phyloP scores from a whole-genome alignment of 257 asterid genomes.

The Salvia rosmarinus region DNA sequence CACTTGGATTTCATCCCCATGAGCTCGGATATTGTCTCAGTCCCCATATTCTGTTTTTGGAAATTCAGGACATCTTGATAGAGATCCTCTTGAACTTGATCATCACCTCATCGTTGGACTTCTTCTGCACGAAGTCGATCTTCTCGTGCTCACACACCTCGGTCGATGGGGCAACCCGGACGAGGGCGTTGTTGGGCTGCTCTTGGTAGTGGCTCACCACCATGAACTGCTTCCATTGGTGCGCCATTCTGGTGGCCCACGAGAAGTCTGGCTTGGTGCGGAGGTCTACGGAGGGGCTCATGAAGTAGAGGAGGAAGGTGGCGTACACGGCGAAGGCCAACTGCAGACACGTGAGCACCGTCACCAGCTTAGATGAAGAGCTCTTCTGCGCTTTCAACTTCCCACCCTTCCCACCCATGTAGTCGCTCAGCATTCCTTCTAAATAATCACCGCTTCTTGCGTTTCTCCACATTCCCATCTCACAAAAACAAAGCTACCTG shows the following conservation, averaged over 20 bases:
- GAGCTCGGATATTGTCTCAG: slow-evolving; percentile 63
- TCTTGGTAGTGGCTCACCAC: slow-evolving; percentile 55
- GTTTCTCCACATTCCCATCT: slow-evolving; percentile 51
- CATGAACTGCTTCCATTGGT: slow-evolving; percentile 66
- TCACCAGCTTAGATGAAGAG: slow-evolving; percentile 55
- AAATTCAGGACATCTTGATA: slow-evolving; percentile 64
- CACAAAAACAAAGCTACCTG: slow-evolving; percentile 26
- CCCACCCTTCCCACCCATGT: slow-evolving; percentile 55
- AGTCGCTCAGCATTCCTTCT: slow-evolving; percentile 79
- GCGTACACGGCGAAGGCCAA: slow-evolving; percentile 86
- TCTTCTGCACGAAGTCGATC: slow-evolving; percentile 82
- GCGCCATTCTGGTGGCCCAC: slow-evolving; percentile 71
- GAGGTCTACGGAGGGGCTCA: slow-evolving; percentile 77
- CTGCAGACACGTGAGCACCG: slow-evolving; percentile 71
- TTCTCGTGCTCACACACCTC: slow-evolving; percentile 76
- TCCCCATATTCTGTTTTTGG: slow-evolving; percentile 48
- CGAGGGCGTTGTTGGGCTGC: slow-evolving; percentile 17
- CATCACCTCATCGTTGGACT: slow-evolving; percentile 67
- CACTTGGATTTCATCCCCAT: slow-evolving; percentile 78
- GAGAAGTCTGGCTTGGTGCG: slow-evolving; percentile 68
- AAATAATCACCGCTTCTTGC: slow-evolving; percentile 64
- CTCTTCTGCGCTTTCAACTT: slow-evolving; percentile 47
- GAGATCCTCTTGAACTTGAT: slow-evolving; percentile 78
- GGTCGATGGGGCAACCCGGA: slow-evolving; percentile 24
- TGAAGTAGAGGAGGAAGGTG: slow-evolving; percentile 71